phyloP scores from a whole-genome alignment of 225 moss, liverwort and hornwort genomes.

The Rhytidiadelphus loreus region DNA sequence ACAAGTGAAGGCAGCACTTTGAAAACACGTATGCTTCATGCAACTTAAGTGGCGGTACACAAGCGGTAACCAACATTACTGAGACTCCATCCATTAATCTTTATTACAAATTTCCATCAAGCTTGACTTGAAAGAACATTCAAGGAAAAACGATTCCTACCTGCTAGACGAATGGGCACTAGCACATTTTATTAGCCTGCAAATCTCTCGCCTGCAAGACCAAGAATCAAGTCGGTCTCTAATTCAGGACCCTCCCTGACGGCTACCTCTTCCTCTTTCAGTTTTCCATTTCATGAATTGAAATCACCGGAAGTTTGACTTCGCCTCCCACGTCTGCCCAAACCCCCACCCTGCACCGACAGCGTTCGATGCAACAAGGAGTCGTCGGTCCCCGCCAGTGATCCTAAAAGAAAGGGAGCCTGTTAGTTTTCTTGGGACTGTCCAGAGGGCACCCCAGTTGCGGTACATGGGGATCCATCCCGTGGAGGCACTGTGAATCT shows the following conservation, averaged over 20 bases:
- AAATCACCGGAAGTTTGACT: background rate
- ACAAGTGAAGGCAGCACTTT: background rate
- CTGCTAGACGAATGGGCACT: background rate
- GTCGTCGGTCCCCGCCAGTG: slow-evolving; percentile 4
- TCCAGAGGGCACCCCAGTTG: slow-evolving; percentile 43
- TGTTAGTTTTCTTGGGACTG: background rate
- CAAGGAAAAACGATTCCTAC: background rate
- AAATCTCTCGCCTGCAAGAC: background rate
- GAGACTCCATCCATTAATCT: background rate
- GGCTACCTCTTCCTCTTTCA: too few species aligned
- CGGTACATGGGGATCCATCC: slow-evolving; percentile 42
- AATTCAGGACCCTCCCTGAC: too few species aligned
- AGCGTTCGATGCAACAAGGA: background rate
- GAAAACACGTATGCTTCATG: background rate
- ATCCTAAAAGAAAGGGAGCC: slow-evolving; percentile 37
- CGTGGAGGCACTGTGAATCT: background rate
- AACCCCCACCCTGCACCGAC: slow-evolving; percentile 21
- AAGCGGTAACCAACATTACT: background rate
- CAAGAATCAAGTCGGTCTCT: background rate
- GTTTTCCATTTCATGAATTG: too few species aligned
- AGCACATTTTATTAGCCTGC: background rate
- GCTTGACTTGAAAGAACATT: background rate
- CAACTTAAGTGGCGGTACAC: background rate
- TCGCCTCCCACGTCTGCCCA: slow-evolving; percentile 46
- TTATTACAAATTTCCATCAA: background rate